Evolutionary conservation across 257 asterid species (phyloP).

Genomic region (Solanum dulcamara): DNA sequence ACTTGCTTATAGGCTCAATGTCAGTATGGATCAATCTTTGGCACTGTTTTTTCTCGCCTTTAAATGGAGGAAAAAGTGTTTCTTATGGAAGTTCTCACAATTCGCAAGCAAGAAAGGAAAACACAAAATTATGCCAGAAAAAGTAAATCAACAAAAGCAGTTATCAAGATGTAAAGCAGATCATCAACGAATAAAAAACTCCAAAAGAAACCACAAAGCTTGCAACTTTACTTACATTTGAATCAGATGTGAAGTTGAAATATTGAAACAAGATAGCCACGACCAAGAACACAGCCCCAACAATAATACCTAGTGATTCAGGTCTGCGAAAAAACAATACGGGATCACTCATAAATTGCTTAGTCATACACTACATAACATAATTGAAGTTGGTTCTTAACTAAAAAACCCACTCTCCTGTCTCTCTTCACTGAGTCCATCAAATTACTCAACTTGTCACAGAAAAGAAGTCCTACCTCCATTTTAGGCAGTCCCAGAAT

Average conservation of each 20-base stretch:
- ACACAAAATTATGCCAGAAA: neutral
- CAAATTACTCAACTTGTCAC: neutral
- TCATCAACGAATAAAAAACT: neutral
- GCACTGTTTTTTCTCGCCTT: neutral
- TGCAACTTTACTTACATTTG: conserved; percentile 26
- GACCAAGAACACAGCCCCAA: conserved; percentile 71
- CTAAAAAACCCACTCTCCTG: neutral
- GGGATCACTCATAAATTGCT: neutral
- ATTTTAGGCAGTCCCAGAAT: neutral
- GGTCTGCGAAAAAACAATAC: conserved; percentile 47
- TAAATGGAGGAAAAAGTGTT: neutral
- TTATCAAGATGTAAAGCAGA: neutral
- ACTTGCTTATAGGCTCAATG: neutral
- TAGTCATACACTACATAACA: neutral
- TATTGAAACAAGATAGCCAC: conserved; percentile 70
- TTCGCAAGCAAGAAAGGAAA: neutral
- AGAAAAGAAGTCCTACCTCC: neutral
- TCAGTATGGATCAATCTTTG: neutral
- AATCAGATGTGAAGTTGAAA: conserved; percentile 64
- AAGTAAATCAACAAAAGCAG: neutral
- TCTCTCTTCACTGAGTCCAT: neutral
- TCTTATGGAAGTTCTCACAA: neutral
- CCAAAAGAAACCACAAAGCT: neutral
- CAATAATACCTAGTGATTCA: conserved; percentile 83
- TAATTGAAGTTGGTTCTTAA: neutral